Evolutionary conservation across 1,284 basidiomycete genomes (phyloP).

Genomic region (Heterobasidion irregulare): DNA sequence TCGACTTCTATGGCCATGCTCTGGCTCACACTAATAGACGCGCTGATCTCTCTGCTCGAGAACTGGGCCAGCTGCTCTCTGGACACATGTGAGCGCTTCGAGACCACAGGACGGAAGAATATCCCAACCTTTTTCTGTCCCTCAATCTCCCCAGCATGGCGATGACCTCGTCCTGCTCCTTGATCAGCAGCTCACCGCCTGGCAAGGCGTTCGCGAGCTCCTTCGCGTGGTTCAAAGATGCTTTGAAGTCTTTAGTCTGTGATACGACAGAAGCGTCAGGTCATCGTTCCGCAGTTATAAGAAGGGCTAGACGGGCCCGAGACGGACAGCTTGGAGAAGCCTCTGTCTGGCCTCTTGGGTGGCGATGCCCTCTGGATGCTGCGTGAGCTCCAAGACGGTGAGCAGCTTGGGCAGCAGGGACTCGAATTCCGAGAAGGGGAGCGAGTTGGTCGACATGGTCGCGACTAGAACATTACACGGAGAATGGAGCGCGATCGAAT

Average conservation of each 20-base stretch:
- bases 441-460: conserved; percentile 8
- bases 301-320: neutral
- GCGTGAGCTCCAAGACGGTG: conserved; percentile 44
- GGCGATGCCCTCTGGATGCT: conserved; percentile 38
- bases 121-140: conserved; percentile 50
- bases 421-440: conserved; percentile 40
- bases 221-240: conserved; percentile 43
- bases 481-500: neutral
- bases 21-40: conserved; percentile 10
- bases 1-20: conserved; percentile 38
- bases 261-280: neutral
- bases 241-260: conserved; percentile 62
- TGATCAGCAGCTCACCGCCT: conserved; percentile 55
- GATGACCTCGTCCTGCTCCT: conserved; percentile 60
- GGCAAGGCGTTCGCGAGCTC: conserved; percentile 46
- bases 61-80: conserved; percentile 36
- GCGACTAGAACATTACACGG: neutral
- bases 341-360: conserved; percentile 51
- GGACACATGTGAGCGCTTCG: neutral
- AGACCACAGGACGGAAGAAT: neutral
- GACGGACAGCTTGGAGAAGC: conserved; percentile 52
- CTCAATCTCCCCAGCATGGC: conserved; percentile 50
- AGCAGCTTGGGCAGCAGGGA: conserved; percentile 44
- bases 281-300: neutral
- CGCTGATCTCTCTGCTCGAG: conserved; percentile 21